A percentile compares a stretch with the other conserved stretches of the same genome.
phyloP scores from a whole-genome alignment of 2,329 filamentous ascomycete species.

The Alternaria sp. region DNA sequence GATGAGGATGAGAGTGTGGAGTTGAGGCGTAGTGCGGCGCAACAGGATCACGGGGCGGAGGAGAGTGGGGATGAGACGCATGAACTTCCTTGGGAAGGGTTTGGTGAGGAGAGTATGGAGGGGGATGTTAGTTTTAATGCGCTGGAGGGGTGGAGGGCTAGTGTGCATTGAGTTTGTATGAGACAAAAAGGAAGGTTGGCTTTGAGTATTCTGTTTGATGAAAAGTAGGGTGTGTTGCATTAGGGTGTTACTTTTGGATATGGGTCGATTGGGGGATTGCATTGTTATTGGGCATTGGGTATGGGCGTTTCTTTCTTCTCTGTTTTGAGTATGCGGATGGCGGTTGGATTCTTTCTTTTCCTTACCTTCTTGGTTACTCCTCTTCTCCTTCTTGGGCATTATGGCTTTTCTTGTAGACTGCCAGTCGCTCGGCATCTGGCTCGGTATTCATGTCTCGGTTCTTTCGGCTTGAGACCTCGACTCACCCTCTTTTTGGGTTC shows the following conservation, averaged over 20 bases:
- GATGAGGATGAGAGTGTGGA: constrained; percentile 31
- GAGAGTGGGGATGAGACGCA: constrained; percentile 36
- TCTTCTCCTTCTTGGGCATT: neutral
- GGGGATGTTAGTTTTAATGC: constrained; percentile 19
- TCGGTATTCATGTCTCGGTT: neutral
- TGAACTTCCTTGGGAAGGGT: constrained; percentile 49
- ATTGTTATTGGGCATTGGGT: neutral
- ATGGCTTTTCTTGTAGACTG: neutral
- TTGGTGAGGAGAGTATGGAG: constrained; percentile 34
- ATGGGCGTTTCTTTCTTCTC: neutral
- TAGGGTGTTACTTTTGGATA: neutral
- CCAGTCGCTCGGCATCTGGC: neutral
- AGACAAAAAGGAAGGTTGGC: neutral
- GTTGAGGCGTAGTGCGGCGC: neutral
- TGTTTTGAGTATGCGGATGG: neutral
- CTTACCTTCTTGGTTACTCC: neutral
- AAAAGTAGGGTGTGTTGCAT: neutral
- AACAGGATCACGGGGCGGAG: neutral
- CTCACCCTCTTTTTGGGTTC: constrained; percentile 11
- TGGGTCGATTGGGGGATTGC: neutral
- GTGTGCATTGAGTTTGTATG: constrained; percentile 13
- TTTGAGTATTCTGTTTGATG: neutral
- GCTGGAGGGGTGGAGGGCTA: constrained; percentile 18
- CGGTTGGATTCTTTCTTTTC: neutral
- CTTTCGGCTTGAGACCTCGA: constrained; percentile 10